These are phyloP conservation scores for Cercospora sojina DNA, from an alignment of 2,329 filamentous ascomycete species.

Conservation along the genomic window DNA sequence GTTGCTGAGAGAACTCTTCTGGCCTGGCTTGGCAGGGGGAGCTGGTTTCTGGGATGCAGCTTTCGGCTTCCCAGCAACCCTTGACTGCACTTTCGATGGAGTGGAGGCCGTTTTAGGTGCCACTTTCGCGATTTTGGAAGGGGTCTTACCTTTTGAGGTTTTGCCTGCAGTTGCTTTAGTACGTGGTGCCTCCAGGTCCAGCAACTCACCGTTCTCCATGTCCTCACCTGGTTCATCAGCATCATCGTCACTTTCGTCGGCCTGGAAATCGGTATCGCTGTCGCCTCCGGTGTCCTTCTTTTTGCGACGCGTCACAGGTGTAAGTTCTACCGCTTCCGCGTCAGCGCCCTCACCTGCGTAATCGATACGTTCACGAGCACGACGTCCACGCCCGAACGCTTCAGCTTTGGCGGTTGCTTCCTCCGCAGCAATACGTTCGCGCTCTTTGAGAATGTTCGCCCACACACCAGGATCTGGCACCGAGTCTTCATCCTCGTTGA, in stretches of 20 bases:
- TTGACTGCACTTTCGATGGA: conserved; percentile 7
- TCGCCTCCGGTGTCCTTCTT: conserved; percentile 42
- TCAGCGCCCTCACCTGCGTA: conserved; percentile 43
- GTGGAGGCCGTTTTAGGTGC: background rate
- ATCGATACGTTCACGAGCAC: conserved; percentile 61
- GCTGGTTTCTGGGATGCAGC: background rate
- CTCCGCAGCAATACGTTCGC: conserved; percentile 74
- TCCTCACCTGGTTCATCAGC: conserved; percentile 21
- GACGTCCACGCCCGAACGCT: conserved; percentile 80
- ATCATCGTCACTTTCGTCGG: conserved; percentile 41
- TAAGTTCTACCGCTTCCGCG: conserved; percentile 28
- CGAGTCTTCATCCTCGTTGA: conserved; percentile 47
- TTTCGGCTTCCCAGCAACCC: background rate
- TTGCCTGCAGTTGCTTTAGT: conserved; percentile 34
- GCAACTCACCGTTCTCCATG: conserved; percentile 26
- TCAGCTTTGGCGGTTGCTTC: conserved; percentile 68
- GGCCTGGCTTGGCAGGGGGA: background rate
- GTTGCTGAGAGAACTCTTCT: background rate
- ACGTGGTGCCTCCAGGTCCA: conserved; percentile 21
- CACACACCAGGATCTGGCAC: conserved; percentile 70
- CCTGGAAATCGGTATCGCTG: conserved; percentile 54
- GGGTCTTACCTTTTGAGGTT: conserved; percentile 33
- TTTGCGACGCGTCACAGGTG: conserved; percentile 40
- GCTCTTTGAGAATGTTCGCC: conserved; percentile 83
- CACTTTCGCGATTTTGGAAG: conserved; percentile 8